These are phyloP conservation scores for Diospyros lotus DNA, from an alignment of 148 eudicot species.

Conservation along the genomic window DNA sequence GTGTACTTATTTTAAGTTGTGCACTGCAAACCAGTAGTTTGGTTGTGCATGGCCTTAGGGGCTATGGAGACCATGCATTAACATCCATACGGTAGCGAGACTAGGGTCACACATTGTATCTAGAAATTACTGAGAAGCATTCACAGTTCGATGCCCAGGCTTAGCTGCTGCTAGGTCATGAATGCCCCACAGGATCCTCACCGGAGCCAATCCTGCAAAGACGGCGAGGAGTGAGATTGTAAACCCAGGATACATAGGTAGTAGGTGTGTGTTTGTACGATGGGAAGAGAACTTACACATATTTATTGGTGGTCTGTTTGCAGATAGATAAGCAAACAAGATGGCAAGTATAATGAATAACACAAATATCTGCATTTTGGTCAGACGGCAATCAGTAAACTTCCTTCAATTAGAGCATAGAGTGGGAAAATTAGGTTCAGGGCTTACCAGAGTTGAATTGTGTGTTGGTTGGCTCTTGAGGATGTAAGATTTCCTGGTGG, in stretches of 20 bases:
- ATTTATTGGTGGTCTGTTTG: conserved; percentile 22
- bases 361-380: conserved; percentile 50
- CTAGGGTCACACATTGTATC: neutral
- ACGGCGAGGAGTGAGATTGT: neutral
- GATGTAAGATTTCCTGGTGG: conserved; percentile 58
- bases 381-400: conserved; percentile 6
- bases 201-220: conserved; percentile 7
- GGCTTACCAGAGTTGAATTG: conserved; percentile 49
- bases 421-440: neutral
- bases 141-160: neutral
- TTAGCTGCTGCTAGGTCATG: neutral
- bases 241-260: neutral
- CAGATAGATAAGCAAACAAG: conserved; percentile 38
- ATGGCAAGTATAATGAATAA: conserved; percentile 50
- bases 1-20: neutral
- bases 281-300: conserved; percentile 15
- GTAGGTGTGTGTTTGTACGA: neutral
- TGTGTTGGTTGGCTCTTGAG: conserved; percentile 31
- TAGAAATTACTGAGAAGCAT: neutral
- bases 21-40: neutral
- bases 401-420: neutral
- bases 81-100: neutral
- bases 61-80: neutral
- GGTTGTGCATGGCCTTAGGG: neutral
- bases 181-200: neutral